Conservation (phyloP, 495 filamentous ascomycete genomes). For the Podospora bellae-mahoneyi region DNA sequence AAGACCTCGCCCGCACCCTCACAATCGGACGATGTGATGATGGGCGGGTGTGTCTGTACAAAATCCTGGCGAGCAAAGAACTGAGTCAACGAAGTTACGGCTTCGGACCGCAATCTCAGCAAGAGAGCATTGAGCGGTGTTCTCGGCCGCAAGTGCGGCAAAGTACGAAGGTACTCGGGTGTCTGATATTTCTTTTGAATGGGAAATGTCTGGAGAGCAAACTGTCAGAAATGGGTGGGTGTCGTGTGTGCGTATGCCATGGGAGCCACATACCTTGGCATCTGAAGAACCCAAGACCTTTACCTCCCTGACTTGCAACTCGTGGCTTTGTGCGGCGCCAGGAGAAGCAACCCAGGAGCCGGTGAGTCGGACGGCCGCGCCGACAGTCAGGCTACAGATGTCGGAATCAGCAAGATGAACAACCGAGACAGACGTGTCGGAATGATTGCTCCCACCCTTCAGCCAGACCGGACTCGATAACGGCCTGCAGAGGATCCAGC, state of each 20-base stretch:
- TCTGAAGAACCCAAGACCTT: conserved; percentile 72
- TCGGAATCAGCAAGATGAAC: conserved; percentile 24
- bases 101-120: conserved; percentile 78
- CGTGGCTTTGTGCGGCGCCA: conserved; percentile 68
- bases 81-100: conserved; percentile 64
- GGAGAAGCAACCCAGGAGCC: conserved; percentile 76
- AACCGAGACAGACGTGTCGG: conserved; percentile 27
- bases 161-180: conserved; percentile 78
- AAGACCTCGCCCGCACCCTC: conserved; percentile 98
- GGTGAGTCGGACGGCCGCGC: conserved; percentile 72
- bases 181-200: conserved; percentile 94
- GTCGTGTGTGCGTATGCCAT: not conserved
- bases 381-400: conserved; percentile 66
- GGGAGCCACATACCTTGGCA: conserved; percentile 59
- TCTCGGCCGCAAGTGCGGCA: conserved; percentile 86
- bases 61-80: conserved; percentile 71
- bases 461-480: conserved; percentile 71
- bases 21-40: conserved; percentile 96
- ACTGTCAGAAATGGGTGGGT: conserved; percentile 17
- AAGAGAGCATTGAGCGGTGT: conserved; percentile 76
- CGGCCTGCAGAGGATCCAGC: conserved; percentile 71
- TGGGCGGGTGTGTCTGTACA: conserved; percentile 84
- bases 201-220: conserved; percentile 65
- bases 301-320: conserved; percentile 69
- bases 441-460: conserved; percentile 60